phyloP scores from a whole-genome alignment of 2,329 filamentous ascomycete species.

The Colletotrichum scovillei region DNA sequence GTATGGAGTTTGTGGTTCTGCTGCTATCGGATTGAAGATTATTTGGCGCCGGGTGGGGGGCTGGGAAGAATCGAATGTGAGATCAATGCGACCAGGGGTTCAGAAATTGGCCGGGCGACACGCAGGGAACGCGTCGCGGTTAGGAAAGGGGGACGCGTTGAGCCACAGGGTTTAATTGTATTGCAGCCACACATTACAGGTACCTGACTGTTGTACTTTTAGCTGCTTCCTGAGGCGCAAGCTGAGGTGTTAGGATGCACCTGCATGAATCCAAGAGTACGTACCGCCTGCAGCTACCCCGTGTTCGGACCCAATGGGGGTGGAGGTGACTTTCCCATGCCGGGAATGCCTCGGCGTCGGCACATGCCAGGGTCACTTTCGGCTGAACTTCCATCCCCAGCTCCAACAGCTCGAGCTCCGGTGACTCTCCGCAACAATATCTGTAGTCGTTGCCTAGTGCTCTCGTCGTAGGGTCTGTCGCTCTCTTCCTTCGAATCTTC shows the following conservation, averaged over 20 bases:
- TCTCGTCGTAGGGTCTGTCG: constrained; percentile 1
- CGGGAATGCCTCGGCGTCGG: constrained; percentile 42
- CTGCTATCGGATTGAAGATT: constrained; percentile 27
- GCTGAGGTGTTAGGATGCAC: background rate
- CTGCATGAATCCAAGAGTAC: background rate
- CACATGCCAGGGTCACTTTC: constrained; percentile 42
- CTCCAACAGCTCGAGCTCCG: constrained; percentile 14
- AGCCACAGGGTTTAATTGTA: constrained; percentile 33
- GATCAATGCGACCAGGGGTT: constrained; percentile 38
- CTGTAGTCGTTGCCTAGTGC: background rate
- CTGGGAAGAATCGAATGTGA: constrained; percentile 39
- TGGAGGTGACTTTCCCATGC: constrained; percentile 26
- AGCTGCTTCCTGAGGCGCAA: constrained; percentile 1
- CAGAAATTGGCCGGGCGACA: constrained; percentile 37
- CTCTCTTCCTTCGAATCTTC: background rate
- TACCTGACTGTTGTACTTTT: background rate
- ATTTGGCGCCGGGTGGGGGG: constrained; percentile 37
- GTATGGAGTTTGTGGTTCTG: constrained; percentile 8
- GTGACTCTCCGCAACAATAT: constrained; percentile 16
- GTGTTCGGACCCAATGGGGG: constrained; percentile 29
- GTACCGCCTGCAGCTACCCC: constrained; percentile 24
- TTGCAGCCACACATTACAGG: constrained; percentile 6
- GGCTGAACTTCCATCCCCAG: constrained; percentile 24
- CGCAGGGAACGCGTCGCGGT: constrained; percentile 32
- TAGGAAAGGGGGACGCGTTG: background rate